Evolutionary conservation across 495 filamentous ascomycete species (phyloP).

Genomic region (Talaromyces wortmannii): DNA sequence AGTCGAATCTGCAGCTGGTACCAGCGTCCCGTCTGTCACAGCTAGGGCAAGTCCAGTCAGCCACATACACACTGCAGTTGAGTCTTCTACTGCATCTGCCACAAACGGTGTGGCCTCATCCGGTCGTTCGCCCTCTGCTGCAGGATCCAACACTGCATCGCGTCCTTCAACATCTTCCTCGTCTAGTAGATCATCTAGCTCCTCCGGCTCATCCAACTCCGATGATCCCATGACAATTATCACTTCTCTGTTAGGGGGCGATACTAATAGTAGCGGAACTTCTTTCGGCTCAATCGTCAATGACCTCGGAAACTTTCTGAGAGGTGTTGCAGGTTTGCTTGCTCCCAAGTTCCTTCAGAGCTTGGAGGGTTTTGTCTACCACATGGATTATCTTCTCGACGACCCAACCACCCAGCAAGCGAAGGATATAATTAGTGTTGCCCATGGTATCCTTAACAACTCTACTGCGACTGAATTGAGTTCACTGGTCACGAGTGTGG

Average conservation of each 20-base stretch:
- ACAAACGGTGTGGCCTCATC: too few relatives aligned
- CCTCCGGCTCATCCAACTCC: too few relatives aligned
- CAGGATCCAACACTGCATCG: too few relatives aligned
- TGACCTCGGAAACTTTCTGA: slow-evolving; percentile 33
- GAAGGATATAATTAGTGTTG: slow-evolving; percentile 22
- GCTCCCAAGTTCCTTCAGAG: slow-evolving; percentile 27
- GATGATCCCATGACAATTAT: background rate
- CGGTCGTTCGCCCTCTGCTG: too few relatives aligned
- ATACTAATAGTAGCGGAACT: background rate
- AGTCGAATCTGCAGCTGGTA: too few relatives aligned
- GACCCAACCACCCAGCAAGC: slow-evolving; percentile 29
- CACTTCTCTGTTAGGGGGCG: background rate
- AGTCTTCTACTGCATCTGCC: too few relatives aligned
- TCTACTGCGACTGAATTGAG: slow-evolving; percentile 12
- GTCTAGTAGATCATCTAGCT: too few relatives aligned
- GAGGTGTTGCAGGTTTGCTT: slow-evolving; percentile 32
- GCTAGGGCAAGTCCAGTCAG: too few relatives aligned
- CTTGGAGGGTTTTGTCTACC: slow-evolving; percentile 38
- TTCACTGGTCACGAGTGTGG: slow-evolving; percentile 29
- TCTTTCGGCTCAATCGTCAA: slow-evolving; percentile 5
- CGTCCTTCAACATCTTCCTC: too few relatives aligned
- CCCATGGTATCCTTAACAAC: slow-evolving; percentile 14
- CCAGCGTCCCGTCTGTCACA: too few relatives aligned
- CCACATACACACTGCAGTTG: too few relatives aligned
- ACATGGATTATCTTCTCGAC: slow-evolving; percentile 36